Percentiles rank a stretch among this genome's conserved stretches.
Conservation (phyloP, 768 basidiomycete species). For the Coprinopsis marcescibilis region DNA sequence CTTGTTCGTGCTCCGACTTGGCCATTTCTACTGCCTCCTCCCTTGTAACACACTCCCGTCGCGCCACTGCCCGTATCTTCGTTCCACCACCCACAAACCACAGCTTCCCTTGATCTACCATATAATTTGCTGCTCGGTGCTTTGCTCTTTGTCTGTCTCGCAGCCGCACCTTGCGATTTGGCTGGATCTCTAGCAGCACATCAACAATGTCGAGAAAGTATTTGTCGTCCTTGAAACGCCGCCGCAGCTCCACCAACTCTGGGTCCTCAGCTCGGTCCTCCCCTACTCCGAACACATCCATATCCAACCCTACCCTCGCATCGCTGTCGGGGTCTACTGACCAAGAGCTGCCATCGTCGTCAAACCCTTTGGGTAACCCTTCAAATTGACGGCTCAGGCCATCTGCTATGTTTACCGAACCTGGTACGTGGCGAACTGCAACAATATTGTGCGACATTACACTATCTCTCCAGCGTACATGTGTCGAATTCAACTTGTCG, state of each 20-base stretch:
- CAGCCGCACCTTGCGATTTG: slow-evolving; percentile 8
- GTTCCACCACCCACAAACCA: slow-evolving; percentile 18
- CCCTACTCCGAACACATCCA: slow-evolving; percentile 14
- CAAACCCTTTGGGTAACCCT: slow-evolving; percentile 6
- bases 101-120: slow-evolving; percentile 22
- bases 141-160: slow-evolving; percentile 15
- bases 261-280: not conserved
- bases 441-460: slow-evolving; percentile 22
- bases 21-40: slow-evolving; percentile 18
- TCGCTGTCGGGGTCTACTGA: slow-evolving; percentile 24
- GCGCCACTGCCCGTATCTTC: not conserved
- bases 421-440: slow-evolving; percentile 18
- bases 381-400: slow-evolving; percentile 23
- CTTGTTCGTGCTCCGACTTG: slow-evolving; percentile 18
- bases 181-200: slow-evolving; percentile 19
- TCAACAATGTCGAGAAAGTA: slow-evolving; percentile 21
- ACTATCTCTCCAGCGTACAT: slow-evolving; percentile 30
- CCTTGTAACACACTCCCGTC: slow-evolving; percentile 12
- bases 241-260: slow-evolving; percentile 3
- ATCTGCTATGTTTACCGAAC: slow-evolving; percentile 19
- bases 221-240: slow-evolving; percentile 18
- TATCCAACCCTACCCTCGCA: slow-evolving; percentile 12
- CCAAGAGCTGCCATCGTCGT: slow-evolving; percentile 26
- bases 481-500: slow-evolving; percentile 22
- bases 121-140: slow-evolving; percentile 21